Evolutionary conservation across 2,329 filamentous ascomycete genomes (phyloP), one percentile per base, ranked within the genome.

Genomic region (Penicillium sp.): DNA sequence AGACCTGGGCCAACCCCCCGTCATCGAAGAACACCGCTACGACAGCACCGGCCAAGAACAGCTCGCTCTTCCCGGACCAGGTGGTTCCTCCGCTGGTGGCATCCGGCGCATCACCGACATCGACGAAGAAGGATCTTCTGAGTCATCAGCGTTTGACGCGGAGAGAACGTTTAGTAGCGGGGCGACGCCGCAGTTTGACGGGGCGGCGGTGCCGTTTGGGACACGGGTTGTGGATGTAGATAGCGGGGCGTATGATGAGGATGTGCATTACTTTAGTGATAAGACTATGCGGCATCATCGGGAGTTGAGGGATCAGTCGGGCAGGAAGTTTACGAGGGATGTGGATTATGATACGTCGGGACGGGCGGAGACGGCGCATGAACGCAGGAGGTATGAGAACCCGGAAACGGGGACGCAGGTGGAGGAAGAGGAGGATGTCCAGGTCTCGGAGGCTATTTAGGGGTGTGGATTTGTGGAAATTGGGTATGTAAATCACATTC

Each of bases 11-110:
- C 62, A 73, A 36, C 72, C 73, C 6, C 63, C 69, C 10, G 56
- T 73, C 6, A 54, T 75, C 16, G 73, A 76, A 55, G 73, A 76
- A 54, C 66, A 68, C 1, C 70, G 66, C 7, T 76, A 70, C 59
- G 73, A 76, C 58, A 62, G 60, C 6, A 66, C 67, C 4, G 73
- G 73, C 10, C 69, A 73, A 55, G 70, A 75, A 50, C 60, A 70
- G 35, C 55, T 66, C 13, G 36, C 60, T 6, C 54, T 60, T 4
- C 62, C 55, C 11, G 64, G 46, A 1, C 60, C 58, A 5, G 61
- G 43, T 18, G 63, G 60, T 16, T 60, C 49, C 16, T 65, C 55
- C 6, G 67, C 59, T 7, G 70, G 67, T 2, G 71, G 69, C 2
- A 51, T 70, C 19, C 55, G 64, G 5, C 65, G 70, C 2, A 74